A percentile compares a stretch with the other conserved stretches of the same genome.
phyloP scores from a whole-genome alignment of 192 early-diverging fungal genomes.

The Borealophlyctis nickersoniae region DNA sequence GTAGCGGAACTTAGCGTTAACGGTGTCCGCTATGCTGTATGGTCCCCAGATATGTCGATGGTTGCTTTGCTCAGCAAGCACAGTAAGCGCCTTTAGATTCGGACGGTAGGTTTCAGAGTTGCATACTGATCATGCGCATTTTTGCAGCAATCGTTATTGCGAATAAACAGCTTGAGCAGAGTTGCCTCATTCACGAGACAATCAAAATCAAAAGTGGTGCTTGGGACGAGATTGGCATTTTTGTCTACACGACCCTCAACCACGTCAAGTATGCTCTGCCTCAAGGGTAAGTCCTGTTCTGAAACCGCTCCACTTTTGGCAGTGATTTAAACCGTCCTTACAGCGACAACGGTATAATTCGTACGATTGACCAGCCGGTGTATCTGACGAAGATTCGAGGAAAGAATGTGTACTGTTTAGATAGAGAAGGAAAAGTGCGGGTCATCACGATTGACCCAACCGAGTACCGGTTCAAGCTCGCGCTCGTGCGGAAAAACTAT shows the following conservation, averaged over 20 bases:
- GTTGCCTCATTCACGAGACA: conserved; percentile 90
- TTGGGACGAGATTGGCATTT: conserved; percentile 90
- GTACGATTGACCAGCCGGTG: conserved; percentile 92
- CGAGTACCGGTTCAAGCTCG: conserved; percentile 98
- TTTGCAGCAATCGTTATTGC: conserved; percentile 79
- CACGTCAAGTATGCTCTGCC: conserved; percentile 97
- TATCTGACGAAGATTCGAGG: conserved; percentile 87
- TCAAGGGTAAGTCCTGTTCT: conserved; percentile 64
- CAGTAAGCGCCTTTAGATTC: conserved; percentile 48
- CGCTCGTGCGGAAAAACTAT: conserved; percentile 86
- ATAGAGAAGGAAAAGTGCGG: conserved; percentile 86
- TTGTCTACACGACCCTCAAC: conserved; percentile 95
- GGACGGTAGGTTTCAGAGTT: no score
- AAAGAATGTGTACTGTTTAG: conserved; percentile 80
- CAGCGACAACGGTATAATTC: conserved; percentile 94
- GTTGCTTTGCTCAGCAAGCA: conserved; percentile 96
- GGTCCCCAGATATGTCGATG: conserved; percentile 84
- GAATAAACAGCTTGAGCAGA: conserved; percentile 80
- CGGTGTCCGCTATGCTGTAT: conserved; percentile 91
- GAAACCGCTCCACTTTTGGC: not conserved
- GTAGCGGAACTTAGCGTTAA: conserved; percentile 75
- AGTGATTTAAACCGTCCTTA: not conserved
- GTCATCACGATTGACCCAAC: conserved; percentile 91
- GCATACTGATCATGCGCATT: conserved; percentile 3
- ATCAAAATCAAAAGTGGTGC: conserved; percentile 97